Evolutionary conservation across 108 stramenopile genomes (phyloP).

Genomic region (Pseudonitzschia delicatissima): DNA sequence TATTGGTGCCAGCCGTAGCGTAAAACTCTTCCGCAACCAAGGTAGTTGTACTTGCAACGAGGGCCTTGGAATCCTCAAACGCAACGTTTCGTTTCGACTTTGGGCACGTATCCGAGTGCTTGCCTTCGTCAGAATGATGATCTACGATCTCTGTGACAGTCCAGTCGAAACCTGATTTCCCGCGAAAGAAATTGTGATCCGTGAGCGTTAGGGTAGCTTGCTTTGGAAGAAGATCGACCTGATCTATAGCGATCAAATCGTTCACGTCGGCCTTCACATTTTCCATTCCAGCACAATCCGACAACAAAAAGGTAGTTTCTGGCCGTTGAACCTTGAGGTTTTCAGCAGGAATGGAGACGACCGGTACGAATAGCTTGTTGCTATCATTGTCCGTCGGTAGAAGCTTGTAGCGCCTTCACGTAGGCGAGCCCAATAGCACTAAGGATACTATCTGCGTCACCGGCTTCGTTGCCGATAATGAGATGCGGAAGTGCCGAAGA

Average conservation of each 20-base stretch:
- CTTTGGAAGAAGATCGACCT: constrained; percentile 7
- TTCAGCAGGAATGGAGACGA: constrained; percentile 36
- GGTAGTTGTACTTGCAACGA: constrained; percentile 62
- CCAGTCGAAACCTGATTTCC: constrained; percentile 20
- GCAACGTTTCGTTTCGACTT: constrained; percentile 52
- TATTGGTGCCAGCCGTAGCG: not conserved
- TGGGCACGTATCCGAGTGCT: constrained; percentile 49
- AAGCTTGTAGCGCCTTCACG: constrained; percentile 42
- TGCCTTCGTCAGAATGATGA: constrained; percentile 69
- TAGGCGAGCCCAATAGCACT: constrained; percentile 67
- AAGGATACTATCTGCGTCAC: constrained; percentile 82
- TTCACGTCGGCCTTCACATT: constrained; percentile 20
- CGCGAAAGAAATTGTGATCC: constrained; percentile 59
- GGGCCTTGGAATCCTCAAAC: constrained; percentile 42
- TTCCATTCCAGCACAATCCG: constrained; percentile 17
- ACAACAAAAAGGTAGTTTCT: constrained; percentile 58
- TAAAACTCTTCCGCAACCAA: constrained; percentile 55
- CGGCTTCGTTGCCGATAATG: constrained; percentile 81
- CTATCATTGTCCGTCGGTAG: not conserved
- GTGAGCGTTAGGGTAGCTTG: constrained; percentile 48
- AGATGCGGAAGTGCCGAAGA: constrained; percentile 21
- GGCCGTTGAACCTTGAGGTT: constrained; percentile 53
- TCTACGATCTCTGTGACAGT: constrained; percentile 70
- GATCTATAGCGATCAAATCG: constrained; percentile 41
- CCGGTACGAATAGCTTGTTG: constrained; percentile 23